Evolutionary conservation across 768 basidiomycete genomes (phyloP).

Genomic region (Trametes villosa): DNA sequence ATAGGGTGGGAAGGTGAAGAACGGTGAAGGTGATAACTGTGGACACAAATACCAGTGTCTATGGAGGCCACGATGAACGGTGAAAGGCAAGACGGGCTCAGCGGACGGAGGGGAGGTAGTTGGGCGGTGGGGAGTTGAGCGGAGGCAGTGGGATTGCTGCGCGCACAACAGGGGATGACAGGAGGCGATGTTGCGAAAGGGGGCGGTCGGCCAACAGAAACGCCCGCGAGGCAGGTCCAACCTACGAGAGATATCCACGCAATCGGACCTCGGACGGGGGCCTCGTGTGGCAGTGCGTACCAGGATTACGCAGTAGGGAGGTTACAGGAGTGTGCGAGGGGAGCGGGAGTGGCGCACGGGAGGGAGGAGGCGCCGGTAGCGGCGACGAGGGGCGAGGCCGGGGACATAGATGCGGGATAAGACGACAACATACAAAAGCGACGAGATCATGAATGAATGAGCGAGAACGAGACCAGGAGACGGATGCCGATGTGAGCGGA

Average conservation of each 20-base stretch:
- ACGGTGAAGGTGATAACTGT: not conserved
- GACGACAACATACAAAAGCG: slow-evolving; percentile 23
- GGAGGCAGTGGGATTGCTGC: too few relatives aligned
- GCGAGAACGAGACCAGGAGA: not conserved
- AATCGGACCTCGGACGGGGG: too few relatives aligned
- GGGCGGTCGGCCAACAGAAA: too few relatives aligned
- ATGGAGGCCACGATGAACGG: not conserved
- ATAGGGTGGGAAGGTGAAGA: slow-evolving; percentile 3
- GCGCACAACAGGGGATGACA: not conserved
- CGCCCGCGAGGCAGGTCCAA: too few relatives aligned
- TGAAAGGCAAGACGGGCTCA: not conserved
- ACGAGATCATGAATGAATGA: slow-evolving; percentile 22
- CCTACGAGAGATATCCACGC: too few relatives aligned
- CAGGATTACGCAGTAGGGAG: too few relatives aligned
- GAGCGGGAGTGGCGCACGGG: not conserved
- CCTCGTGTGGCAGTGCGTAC: too few relatives aligned
- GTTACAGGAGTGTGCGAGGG: too few relatives aligned
- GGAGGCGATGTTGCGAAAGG: too few relatives aligned
- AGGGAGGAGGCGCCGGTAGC: not conserved
- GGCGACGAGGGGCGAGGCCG: not conserved
- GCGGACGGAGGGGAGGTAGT: not conserved
- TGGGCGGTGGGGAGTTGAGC: not conserved
- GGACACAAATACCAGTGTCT: not conserved
- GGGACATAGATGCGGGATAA: slow-evolving; percentile 4
- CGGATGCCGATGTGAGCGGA: slow-evolving; percentile 6